phyloP scores from a whole-genome alignment of 306 rosid genomes.

The Gillenia trifoliata region DNA sequence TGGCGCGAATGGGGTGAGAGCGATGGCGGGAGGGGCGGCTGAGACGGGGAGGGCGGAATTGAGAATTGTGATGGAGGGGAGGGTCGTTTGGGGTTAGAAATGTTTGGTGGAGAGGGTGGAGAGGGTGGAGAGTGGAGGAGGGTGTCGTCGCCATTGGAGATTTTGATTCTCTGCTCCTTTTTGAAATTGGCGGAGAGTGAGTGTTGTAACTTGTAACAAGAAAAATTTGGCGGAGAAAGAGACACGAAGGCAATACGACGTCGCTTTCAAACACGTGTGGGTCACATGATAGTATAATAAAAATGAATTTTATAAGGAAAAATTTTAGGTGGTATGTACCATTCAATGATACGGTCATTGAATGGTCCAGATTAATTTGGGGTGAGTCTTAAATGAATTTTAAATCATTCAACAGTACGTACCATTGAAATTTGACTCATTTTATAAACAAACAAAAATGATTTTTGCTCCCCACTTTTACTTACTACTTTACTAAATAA shows the following conservation, averaged over 20 bases:
- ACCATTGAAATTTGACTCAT: no score
- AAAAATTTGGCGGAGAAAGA: background rate
- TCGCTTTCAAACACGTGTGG: background rate
- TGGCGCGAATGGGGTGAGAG: slow-evolving; percentile 36
- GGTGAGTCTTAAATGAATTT: no score
- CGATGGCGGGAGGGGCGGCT: slow-evolving; percentile 13
- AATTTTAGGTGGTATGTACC: no score
- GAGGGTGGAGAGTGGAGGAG: slow-evolving; percentile 6
- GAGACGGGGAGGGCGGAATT: slow-evolving; percentile 28
- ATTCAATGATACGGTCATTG: no score
- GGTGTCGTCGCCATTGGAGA: slow-evolving; percentile 40
- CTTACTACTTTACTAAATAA: no score
- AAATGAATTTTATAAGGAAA: no score
- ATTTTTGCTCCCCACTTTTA: no score
- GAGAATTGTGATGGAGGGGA: slow-evolving; percentile 26
- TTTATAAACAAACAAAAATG: no score
- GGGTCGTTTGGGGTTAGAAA: slow-evolving; percentile 34
- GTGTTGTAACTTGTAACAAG: background rate
- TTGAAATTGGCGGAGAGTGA: background rate
- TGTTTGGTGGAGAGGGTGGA: slow-evolving; percentile 24
- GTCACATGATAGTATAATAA: no score
- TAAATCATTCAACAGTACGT: no score
- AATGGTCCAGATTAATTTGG: no score
- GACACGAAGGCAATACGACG: background rate
- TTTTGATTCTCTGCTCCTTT: background rate